Conservation (phyloP, 495 filamentous ascomycete genomes). For the Xylaria curta region DNA sequence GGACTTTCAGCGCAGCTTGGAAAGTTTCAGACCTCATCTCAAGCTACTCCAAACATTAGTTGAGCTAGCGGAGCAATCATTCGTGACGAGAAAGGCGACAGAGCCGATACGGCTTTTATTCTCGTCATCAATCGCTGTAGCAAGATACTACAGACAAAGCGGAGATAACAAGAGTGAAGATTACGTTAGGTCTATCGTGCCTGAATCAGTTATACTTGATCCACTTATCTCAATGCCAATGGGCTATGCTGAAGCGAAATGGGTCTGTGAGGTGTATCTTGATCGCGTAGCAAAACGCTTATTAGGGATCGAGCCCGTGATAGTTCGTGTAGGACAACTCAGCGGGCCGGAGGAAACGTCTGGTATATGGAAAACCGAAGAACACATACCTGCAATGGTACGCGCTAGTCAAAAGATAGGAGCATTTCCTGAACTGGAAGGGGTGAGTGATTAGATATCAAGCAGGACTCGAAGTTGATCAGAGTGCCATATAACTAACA, state of each 20-base stretch:
- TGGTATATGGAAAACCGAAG: constrained; percentile 39
- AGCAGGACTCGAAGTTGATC: background rate
- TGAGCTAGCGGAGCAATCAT: constrained; percentile 27
- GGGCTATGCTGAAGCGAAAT: constrained; percentile 44
- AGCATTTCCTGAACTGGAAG: constrained; percentile 44
- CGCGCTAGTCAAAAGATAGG: constrained; percentile 44
- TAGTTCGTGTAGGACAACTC: constrained; percentile 43
- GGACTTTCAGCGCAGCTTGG: constrained; percentile 41
- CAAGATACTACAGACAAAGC: constrained; percentile 7
- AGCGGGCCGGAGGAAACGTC: constrained; percentile 36
- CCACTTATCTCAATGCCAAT: constrained; percentile 26
- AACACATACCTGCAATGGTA: constrained; percentile 50
- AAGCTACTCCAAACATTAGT: constrained; percentile 41
- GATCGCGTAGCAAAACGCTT: constrained; percentile 21
- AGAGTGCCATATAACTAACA: background rate
- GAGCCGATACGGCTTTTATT: constrained; percentile 23
- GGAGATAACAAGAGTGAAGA: background rate
- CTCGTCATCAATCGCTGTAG: constrained; percentile 32
- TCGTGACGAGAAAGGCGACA: background rate
- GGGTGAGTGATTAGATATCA: constrained; percentile 38
- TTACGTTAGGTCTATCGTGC: background rate
- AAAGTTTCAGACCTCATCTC: constrained; percentile 44
- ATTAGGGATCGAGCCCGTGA: constrained; percentile 32
- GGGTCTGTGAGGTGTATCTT: constrained; percentile 45
- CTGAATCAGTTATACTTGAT: constrained; percentile 26